Conservation (phyloP, 2,329 filamentous ascomycete species). For the Penicillium olsonii region DNA sequence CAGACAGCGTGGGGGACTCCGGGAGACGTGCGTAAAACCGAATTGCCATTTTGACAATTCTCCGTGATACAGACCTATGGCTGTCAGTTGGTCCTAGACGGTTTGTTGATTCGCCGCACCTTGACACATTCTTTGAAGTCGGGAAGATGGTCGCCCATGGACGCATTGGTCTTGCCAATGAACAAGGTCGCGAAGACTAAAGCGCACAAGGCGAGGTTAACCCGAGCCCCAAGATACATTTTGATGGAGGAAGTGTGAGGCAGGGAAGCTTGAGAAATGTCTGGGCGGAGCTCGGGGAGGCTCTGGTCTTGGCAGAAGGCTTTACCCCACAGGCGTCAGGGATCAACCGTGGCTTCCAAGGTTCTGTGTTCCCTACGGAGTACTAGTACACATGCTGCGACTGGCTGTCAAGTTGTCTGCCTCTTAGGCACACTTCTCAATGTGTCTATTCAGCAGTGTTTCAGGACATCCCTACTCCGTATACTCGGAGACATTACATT, state of each 20-base stretch:
- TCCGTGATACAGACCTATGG: conserved; percentile 73
- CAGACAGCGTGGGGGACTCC: conserved; percentile 7
- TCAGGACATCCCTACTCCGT: no score
- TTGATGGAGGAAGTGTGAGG: conserved; percentile 14
- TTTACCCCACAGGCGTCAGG: conserved; percentile 8
- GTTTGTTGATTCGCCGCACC: conserved; percentile 51
- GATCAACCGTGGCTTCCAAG: neutral
- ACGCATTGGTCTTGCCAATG: conserved; percentile 59
- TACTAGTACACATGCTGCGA: no score
- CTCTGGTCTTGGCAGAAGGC: conserved; percentile 23
- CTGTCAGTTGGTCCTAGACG: conserved; percentile 19
- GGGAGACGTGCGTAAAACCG: conserved; percentile 66
- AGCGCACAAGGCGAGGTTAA: conserved; percentile 28
- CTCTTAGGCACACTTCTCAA: no score
- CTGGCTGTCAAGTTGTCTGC: no score
- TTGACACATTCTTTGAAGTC: conserved; percentile 86
- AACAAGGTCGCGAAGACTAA: conserved; percentile 37
- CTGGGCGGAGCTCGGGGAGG: conserved; percentile 19
- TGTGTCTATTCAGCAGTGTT: no score
- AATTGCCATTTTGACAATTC: conserved; percentile 71
- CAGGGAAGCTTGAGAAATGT: conserved; percentile 11
- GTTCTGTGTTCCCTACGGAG: neutral
- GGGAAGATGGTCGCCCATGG: conserved; percentile 78
- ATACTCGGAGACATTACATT: no score
- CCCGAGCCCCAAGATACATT: conserved; percentile 29